Evolutionary conservation across 2,329 filamentous ascomycete genomes (phyloP).

Genomic region (Epichloe glyceriae): DNA sequence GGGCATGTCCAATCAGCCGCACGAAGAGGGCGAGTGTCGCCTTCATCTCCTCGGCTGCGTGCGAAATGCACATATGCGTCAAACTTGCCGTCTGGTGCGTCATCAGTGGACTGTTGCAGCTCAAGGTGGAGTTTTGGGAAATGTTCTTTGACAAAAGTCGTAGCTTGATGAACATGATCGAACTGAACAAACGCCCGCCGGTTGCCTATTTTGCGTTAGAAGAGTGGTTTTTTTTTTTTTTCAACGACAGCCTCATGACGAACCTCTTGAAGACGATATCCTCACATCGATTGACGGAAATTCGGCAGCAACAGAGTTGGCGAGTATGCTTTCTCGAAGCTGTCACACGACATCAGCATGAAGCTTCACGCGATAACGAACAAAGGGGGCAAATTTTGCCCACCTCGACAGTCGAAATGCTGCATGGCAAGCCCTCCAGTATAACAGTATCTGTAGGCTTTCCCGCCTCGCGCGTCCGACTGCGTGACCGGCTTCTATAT

Average conservation of each 20-base stretch:
- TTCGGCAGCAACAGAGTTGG: slow-evolving; percentile 21
- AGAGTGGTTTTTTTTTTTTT: not conserved
- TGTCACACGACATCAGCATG: slow-evolving; percentile 7
- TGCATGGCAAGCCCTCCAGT: slow-evolving; percentile 38
- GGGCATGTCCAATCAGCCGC: slow-evolving; percentile 23
- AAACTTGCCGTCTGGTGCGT: slow-evolving; percentile 24
- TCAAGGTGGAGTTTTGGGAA: slow-evolving; percentile 26
- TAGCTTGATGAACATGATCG: slow-evolving; percentile 24
- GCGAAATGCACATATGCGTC: slow-evolving; percentile 29
- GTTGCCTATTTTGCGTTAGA: slow-evolving; percentile 17
- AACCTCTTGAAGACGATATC: slow-evolving; percentile 23
- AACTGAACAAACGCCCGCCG: slow-evolving; percentile 31
- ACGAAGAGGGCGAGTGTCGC: slow-evolving; percentile 14
- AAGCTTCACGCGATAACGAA: not conserved
- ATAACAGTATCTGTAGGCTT: slow-evolving; percentile 38
- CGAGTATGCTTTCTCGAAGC: slow-evolving; percentile 25
- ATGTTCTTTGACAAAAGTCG: slow-evolving; percentile 29
- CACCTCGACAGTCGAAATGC: slow-evolving; percentile 39
- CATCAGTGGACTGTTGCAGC: slow-evolving; percentile 24
- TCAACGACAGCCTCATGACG: not conserved
- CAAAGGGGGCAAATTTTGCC: slow-evolving; percentile 4
- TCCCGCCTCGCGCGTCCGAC: slow-evolving; percentile 24
- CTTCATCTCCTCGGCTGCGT: slow-evolving; percentile 21
- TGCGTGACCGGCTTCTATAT: slow-evolving; percentile 21
- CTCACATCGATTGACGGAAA: slow-evolving; percentile 26